These are phyloP conservation scores for Cardamine resedifolia DNA, from an alignment of 345 rosid species.

Conservation along the genomic window DNA sequence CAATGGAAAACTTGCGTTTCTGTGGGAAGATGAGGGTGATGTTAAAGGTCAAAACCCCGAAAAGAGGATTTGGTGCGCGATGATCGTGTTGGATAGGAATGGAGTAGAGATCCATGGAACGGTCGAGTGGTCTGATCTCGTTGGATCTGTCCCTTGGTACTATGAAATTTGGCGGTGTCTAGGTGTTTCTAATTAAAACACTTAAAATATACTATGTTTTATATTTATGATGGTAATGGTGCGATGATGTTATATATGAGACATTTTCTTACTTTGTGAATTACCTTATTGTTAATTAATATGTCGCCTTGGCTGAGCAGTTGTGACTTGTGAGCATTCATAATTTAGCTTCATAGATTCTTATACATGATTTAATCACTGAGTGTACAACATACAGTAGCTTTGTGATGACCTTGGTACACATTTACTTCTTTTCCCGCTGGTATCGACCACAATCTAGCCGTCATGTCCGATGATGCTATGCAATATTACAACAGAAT, in stretches of 20 bases:
- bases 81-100: conserved; percentile 49
- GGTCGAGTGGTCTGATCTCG: conserved; percentile 49
- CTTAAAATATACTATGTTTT: too few relatives aligned
- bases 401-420: conserved; percentile 84
- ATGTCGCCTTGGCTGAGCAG: background rate
- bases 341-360: background rate
- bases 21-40: conserved; percentile 43
- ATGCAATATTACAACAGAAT: conserved; percentile 5
- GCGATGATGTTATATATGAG: background rate
- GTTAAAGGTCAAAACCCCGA: conserved; percentile 1
- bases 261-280: background rate
- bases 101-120: conserved; percentile 48
- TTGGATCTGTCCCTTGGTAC: conserved; percentile 39
- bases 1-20: conserved; percentile 64
- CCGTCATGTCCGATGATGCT: conserved; percentile 94
- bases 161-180: conserved; percentile 56
- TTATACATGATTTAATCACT: conserved; percentile 42
- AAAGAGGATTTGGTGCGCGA: conserved; percentile 59
- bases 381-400: conserved; percentile 83
- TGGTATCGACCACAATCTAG: conserved; percentile 77
- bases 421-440: conserved; percentile 56
- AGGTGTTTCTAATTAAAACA: conserved; percentile 47
- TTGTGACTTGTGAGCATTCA: background rate
- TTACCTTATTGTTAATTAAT: background rate
- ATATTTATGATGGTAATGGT: background rate